Evolutionary conservation across 768 basidiomycete species (phyloP), one percentile per base, ranked within the genome.

Genomic region (Xerocomus spinulosus): DNA sequence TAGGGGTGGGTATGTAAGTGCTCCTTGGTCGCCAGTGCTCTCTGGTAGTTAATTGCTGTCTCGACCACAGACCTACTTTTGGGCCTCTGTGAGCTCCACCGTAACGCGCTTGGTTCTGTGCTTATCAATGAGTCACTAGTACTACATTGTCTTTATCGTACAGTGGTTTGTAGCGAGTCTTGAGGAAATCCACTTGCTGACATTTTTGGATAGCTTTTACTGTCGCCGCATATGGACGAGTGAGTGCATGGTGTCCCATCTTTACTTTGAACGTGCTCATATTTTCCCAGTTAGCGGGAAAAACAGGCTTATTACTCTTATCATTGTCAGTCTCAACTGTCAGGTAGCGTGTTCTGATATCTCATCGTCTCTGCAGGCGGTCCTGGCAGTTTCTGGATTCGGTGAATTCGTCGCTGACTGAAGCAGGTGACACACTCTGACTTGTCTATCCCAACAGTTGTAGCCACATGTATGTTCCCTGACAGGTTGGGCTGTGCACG

Each of bases 211-310:
- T 24, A 57, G 56, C 25, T 57, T 57, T 33, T 57, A 57, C 32
- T 56, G 50, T 14, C 25, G 10, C 38, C 55, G 54, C 3, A 30
- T 49, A 46, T 57, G 55, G 55, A 49, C 39, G 9, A 53, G 55
- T 57, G 21, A 42, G 54, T 44, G 20, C 3, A 21, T 32, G 3
- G 15, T 6, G 3, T 30, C 9, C 14, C 14, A 23, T 24, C 32
- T 2, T 13, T 10, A n/a, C 26, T 28, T 28, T 13, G 4, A 33
- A 10, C 5, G 10, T 4, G 30, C 0, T 44, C 4, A 37, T 15
- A 5, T 23, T 20, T 35, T 14, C 14, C 14, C 20, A 58, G 57
- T 58, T 12, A 57, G 56, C n/a, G 52, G 44, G 24, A 54, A 48
- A 9, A 58, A 58, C n/a, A 58, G 50, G 17, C 13, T 2, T 15